phyloP scores from a whole-genome alignment of 768 basidiomycete genomes.

The Gymnopilus dilepis region DNA sequence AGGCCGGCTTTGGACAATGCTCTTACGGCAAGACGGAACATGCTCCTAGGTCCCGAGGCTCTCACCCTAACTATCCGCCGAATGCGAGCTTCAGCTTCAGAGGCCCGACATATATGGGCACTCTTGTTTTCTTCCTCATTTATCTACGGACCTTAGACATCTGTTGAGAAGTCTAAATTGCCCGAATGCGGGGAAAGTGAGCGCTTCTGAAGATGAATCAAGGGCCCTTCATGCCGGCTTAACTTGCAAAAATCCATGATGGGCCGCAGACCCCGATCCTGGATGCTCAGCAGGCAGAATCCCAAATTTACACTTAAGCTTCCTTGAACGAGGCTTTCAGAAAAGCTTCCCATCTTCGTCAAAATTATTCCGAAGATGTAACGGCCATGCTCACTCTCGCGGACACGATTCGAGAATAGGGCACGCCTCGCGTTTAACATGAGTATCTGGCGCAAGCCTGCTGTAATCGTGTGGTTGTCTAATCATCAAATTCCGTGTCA shows the following conservation, averaged over 20 bases:
- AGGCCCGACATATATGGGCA: constrained; percentile 23
- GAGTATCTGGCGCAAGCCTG: constrained; percentile 29
- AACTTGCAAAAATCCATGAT: constrained; percentile 13
- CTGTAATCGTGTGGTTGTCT: constrained; percentile 31
- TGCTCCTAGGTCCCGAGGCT: constrained; percentile 6
- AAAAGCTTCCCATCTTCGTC: constrained; percentile 25
- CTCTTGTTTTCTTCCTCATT: constrained; percentile 25
- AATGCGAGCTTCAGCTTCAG: constrained; percentile 1
- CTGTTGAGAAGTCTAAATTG: constrained; percentile 11
- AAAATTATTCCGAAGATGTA: constrained; percentile 27
- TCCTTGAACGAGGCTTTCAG: constrained; percentile 14
- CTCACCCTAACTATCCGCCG: neutral
- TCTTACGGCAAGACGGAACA: constrained; percentile 17
- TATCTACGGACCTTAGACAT: constrained; percentile 26
- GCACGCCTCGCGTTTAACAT: constrained; percentile 33
- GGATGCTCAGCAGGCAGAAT: constrained; percentile 4
- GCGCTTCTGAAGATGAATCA: constrained; percentile 2
- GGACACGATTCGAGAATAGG: constrained; percentile 22
- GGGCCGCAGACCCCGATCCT: constrained; percentile 9
- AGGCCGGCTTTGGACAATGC: neutral
- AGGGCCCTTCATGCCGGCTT: constrained; percentile 14
- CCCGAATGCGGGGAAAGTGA: constrained; percentile 15
- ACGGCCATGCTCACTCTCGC: constrained; percentile 22
- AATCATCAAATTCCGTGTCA: constrained; percentile 34
- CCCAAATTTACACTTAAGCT: constrained; percentile 16